Evolutionary conservation across 177 flowering plant species (phyloP).

Genomic region (Tripterygium wilfordii): DNA sequence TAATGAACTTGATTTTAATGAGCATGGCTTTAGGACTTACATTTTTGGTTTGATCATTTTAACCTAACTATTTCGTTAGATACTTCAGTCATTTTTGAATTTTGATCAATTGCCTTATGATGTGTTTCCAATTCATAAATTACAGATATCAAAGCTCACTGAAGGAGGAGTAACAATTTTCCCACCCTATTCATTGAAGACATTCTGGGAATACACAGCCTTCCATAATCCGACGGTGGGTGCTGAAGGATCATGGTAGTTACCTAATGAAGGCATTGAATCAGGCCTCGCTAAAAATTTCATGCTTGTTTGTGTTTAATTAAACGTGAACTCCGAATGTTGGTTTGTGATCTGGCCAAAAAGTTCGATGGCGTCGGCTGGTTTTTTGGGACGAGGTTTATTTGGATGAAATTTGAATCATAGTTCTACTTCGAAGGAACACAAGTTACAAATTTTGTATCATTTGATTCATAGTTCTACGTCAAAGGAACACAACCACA

Average conservation of each 20-base stretch:
- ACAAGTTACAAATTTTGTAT: no score
- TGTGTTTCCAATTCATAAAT: conserved; percentile 1
- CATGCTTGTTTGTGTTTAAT: neutral
- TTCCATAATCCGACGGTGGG: conserved; percentile 53
- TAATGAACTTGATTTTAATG: no score
- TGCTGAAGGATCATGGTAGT: conserved; percentile 83
- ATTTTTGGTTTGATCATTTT: no score
- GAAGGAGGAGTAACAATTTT: conserved; percentile 59
- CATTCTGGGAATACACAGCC: conserved; percentile 67
- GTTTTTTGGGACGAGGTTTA: no score
- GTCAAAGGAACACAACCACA: no score
- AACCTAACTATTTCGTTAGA: neutral
- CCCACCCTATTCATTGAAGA: conserved; percentile 59
- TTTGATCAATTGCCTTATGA: neutral
- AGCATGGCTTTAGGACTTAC: no score
- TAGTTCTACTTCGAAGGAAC: no score
- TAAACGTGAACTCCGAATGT: no score
- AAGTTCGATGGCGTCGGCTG: no score
- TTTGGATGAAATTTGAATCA: no score
- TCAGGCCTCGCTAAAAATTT: neutral
- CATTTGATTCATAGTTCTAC: no score
- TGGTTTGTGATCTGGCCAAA: no score
- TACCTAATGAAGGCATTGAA: neutral
- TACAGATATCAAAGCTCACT: conserved; percentile 76
- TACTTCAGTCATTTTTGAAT: neutral